phyloP scores from a whole-genome alignment of 1,139 yeast species.

The Kurtzmaniella quercitrusa region DNA sequence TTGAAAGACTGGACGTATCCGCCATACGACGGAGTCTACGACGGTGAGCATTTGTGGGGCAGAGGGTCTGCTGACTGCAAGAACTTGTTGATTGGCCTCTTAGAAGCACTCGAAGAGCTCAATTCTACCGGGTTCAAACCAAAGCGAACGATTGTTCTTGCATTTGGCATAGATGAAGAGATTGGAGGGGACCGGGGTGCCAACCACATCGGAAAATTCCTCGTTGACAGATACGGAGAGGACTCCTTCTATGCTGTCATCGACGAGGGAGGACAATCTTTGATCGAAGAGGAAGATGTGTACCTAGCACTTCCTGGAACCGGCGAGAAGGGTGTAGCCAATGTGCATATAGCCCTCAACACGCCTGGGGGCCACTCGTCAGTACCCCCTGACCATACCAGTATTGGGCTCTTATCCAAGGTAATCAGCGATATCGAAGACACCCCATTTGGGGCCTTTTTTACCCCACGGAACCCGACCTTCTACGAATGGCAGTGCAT shows the following conservation, averaged over 20 bases:
- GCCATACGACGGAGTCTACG: slow-evolving; percentile 35
- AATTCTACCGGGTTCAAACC: slow-evolving; percentile 30
- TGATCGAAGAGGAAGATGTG: slow-evolving; percentile 32
- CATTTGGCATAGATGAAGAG: slow-evolving; percentile 45
- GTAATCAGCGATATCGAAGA: slow-evolving; percentile 31
- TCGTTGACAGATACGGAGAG: slow-evolving; percentile 28
- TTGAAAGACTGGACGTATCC: slow-evolving; percentile 32
- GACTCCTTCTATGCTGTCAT: slow-evolving; percentile 34
- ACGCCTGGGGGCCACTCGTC: slow-evolving; percentile 48
- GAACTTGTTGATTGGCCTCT: slow-evolving; percentile 28
- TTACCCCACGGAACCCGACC: slow-evolving; percentile 36
- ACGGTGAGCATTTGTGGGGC: slow-evolving; percentile 34
- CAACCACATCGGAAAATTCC: slow-evolving; percentile 19
- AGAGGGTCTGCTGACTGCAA: slow-evolving; percentile 44
- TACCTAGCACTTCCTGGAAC: slow-evolving; percentile 51
- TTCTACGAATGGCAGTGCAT: slow-evolving; percentile 35
- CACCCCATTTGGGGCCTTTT: slow-evolving; percentile 25
- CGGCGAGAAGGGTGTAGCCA: slow-evolving; percentile 39
- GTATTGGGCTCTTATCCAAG: slow-evolving; percentile 38
- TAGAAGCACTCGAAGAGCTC: slow-evolving; percentile 34
- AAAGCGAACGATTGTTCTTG: slow-evolving; percentile 36
- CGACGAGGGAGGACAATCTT: slow-evolving; percentile 39
- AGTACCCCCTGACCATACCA: slow-evolving; percentile 41
- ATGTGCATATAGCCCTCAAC: slow-evolving; percentile 26
- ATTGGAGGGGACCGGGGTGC: slow-evolving; percentile 31